A percentile compares a stretch with the other conserved stretches of the same genome.
Evolutionary conservation across 345 rosid genomes (phyloP).

Genomic region (Pelargonium nanum): DNA sequence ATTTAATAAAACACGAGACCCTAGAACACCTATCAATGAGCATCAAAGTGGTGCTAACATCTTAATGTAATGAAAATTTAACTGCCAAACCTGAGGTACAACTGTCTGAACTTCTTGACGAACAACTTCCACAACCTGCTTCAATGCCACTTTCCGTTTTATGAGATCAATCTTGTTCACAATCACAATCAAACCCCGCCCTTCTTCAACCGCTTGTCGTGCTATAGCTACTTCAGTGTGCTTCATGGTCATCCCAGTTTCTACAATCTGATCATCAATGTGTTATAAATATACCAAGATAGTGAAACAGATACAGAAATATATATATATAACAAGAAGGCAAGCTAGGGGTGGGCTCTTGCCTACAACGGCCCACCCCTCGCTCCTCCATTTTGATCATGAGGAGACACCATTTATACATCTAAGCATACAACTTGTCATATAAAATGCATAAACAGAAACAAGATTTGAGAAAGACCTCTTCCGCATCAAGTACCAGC

Average conservation of each 20-base stretch:
- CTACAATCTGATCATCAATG: constrained; percentile 43
- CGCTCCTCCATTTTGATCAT: too few species aligned
- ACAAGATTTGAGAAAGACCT: constrained; percentile 34
- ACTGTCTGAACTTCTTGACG: constrained; percentile 87
- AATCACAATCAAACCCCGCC: constrained; percentile 77
- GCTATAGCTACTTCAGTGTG: constrained; percentile 97
- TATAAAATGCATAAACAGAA: neutral
- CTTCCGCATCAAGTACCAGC: constrained; percentile 90
- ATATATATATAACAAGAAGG: neutral
- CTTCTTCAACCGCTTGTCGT: constrained; percentile 89
- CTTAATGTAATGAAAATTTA: neutral
- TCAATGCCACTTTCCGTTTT: constrained; percentile 38
- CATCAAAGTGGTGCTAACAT: neutral
- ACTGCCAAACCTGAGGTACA: constrained; percentile 67
- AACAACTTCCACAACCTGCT: constrained; percentile 83
- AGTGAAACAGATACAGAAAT: neutral
- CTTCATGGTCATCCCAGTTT: constrained; percentile 69
- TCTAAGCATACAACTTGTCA: neutral
- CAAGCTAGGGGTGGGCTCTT: too few species aligned
- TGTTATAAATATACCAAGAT: neutral
- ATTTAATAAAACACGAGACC: too few species aligned
- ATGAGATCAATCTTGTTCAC: constrained; percentile 97
- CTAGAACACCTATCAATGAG: too few species aligned
- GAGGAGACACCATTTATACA: neutral
- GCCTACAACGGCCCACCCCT: too few species aligned